Base-by-base conservation (phyloP, 2,329 filamentous ascomycete species). In the Plectosphaerella sp. region DNA sequence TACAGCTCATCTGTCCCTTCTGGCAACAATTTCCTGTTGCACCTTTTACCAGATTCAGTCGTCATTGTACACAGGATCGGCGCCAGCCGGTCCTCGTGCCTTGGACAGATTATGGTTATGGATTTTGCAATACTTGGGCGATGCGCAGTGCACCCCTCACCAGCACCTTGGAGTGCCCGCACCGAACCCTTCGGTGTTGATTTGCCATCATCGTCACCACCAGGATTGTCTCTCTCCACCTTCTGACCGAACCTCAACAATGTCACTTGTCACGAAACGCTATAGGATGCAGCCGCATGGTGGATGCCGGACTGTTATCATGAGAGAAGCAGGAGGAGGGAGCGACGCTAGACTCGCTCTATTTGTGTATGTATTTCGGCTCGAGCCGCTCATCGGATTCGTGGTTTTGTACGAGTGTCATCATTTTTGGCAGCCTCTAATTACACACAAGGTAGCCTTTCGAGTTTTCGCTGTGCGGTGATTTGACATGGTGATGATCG, bases 91-190 rank as follows among this genome's bases (percentile, higher is more conserved):
- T 56, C 58, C 64, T 71, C 72, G 76, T 72, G 75, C 71, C 74
- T 82, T 82, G 79, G 79, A 82, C 76, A 82, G 72, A 76, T 79
- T 69, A 81, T 80, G 74, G 67, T 81, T 82, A 81, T 72, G 73
- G 69, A 73, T 79, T 79, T 80, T 80, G 77, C 75, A 73, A 76
- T 77, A 77, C 72, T 69, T 51, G 52, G 43, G 51, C 51, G 48
- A 45, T 50, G 52, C 39, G 45, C 48, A 51, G 41, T 42, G 48
- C 53, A 54, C 45, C n/a, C 52, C 37, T 12, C 10, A 18, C 18
- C 24, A 20, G 52, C 45, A 50, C 24, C 22, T 57, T 54, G 50
- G 43, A 48, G 48, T 52, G 41, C 42, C 24, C 20, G 45, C 52
- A 45, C 47, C 51, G 49, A 42, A 28, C 50, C 54, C 18, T 11